These are phyloP conservation scores for Metschnikowia koreensis DNA, from an alignment of 805 yeast species.

Conservation along the genomic window DNA sequence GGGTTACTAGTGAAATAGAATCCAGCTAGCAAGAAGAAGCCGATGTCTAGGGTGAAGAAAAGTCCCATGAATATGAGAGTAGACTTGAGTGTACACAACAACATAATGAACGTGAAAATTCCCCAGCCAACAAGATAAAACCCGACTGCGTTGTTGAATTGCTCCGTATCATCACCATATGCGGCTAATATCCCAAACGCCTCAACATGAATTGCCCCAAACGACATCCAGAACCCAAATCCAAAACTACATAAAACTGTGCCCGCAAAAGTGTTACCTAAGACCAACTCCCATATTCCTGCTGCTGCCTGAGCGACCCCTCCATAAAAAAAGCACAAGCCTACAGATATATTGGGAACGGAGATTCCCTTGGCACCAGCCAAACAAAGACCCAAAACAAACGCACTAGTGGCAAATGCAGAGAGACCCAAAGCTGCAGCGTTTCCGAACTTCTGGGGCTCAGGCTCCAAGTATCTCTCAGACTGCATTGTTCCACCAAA, in stretches of 20 bases:
- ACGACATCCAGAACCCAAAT: constrained; percentile 50
- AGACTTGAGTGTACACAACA: constrained; percentile 53
- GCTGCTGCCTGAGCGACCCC: constrained; percentile 50
- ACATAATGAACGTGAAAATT: constrained; percentile 58
- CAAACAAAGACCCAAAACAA: constrained; percentile 46
- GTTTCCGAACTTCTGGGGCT: constrained; percentile 34
- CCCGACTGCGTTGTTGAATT: constrained; percentile 50
- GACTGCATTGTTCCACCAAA: constrained; percentile 59
- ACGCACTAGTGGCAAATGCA: constrained; percentile 47
- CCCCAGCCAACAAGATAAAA: constrained; percentile 63
- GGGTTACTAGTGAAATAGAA: constrained; percentile 47
- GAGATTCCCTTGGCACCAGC: constrained; percentile 48
- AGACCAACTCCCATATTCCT: constrained; percentile 50
- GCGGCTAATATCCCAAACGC: constrained; percentile 54
- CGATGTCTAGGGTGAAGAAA: constrained; percentile 51
- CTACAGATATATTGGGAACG: constrained; percentile 42
- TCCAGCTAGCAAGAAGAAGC: constrained; percentile 50
- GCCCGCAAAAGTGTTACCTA: constrained; percentile 57
- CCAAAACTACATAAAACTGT: constrained; percentile 54
- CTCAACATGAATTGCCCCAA: constrained; percentile 49
- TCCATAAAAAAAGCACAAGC: constrained; percentile 48
- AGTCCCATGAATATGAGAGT: constrained; percentile 51
- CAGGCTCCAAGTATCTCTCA: constrained; percentile 46
- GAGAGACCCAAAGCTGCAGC: constrained; percentile 56
- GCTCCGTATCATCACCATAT: constrained; percentile 43